phyloP scores from a whole-genome alignment of 768 basidiomycete species.

The Lentinula guzmanii region DNA sequence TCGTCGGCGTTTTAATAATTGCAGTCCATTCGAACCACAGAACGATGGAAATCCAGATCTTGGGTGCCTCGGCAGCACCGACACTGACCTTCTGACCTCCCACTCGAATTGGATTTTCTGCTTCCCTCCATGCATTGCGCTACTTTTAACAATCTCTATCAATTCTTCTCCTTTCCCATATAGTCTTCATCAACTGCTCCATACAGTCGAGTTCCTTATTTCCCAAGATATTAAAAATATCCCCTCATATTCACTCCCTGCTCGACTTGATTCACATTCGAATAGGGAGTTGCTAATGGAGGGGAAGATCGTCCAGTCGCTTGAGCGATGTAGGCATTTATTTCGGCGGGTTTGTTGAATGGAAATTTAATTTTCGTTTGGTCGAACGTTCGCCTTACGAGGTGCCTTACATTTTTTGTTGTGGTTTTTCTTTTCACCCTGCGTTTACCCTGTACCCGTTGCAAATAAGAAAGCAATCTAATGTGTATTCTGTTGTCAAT shows the following conservation, averaged over 20 bases:
- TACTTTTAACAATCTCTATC: not conserved
- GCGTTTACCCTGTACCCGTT: too few relatives aligned
- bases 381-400: not conserved
- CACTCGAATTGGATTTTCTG: too few relatives aligned
- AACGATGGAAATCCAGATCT: too few relatives aligned
- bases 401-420: not conserved
- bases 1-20: too few relatives aligned
- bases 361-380: not conserved
- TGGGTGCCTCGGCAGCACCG: too few relatives aligned
- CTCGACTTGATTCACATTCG: not conserved
- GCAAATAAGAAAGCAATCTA: too few relatives aligned
- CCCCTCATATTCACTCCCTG: conserved; percentile 3
- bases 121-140: too few relatives aligned
- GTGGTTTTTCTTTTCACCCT: too few relatives aligned
- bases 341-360: not conserved
- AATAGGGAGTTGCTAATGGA: conserved; percentile 6
- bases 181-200: not conserved
- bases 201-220: not conserved
- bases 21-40: too few relatives aligned
- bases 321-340: not conserved
- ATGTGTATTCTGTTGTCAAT: too few relatives aligned
- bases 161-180: not conserved
- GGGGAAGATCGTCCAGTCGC: not conserved
- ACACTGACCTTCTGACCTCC: too few relatives aligned
- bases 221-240: not conserved